Base-by-base conservation (phyloP, 1,284 basidiomycete species). In the Thecaphora frezii region DNA sequence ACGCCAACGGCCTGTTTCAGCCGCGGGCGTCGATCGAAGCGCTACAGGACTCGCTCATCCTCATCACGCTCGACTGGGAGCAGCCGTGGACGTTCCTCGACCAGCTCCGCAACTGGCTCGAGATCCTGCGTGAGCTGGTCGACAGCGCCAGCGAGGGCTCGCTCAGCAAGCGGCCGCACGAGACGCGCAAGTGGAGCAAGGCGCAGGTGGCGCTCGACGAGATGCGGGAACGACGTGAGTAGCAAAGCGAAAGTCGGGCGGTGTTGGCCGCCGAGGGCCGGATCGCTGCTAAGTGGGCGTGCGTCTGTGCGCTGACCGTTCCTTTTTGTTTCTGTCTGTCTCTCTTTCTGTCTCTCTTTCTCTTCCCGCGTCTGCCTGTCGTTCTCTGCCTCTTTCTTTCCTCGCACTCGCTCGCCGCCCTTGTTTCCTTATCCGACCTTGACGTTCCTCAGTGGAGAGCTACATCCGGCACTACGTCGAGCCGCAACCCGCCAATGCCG, bases 11-110 rank as follows among this genome's bases (percentile, higher is more conserved):
- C 16, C 40, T n/a, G 19, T 45, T 14, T 19, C 49, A 21, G 13
- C 46, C 58, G 1, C 58, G 46, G 10, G 54, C 67, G 3, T 70
- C 71, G 14, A 58, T 74, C 50, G 58, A 54, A 18, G 83, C 86
- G 5, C 79, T 93, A 10, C 83, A 87, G 36, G 89, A 94, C 71
- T 89, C 91, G 0, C 83, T 92, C 14, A 86, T 93, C 45, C 82
- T 97, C 69, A 89, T 97, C 68, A 85, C 88, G 0, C 83, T 97
- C n/a, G 94, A 98, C 79, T 97, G 93, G 94, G 92, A 91, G 66
- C 85, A 86, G 67, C 94, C 94, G 0, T 92, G 90, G 86, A 86
- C 87, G 0, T 97, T 97, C 80, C 80, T 94, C 1, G 86, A 88
- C n/a, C 89, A 97, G 73, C 82, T 98, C 5, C 82, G 89, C 56